Evolutionary conservation across 176 grass and related monocot genomes (phyloP).

Genomic region (Dendrocalamus sinicus): DNA sequence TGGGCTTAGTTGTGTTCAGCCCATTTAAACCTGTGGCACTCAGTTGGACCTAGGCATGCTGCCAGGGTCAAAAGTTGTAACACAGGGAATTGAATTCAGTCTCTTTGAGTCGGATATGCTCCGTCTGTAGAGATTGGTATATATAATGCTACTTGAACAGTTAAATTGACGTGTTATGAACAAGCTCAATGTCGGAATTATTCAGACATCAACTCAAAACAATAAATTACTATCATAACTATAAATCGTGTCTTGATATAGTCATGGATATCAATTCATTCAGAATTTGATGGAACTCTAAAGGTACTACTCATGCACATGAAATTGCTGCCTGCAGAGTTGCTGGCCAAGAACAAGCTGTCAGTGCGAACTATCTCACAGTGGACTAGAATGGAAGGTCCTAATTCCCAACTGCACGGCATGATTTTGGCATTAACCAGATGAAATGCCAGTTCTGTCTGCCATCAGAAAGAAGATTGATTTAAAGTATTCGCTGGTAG

Average conservation of each 20-base stretch:
- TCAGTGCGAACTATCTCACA: background rate
- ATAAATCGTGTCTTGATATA: background rate
- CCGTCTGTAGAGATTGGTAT: background rate
- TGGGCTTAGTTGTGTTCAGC: too few relatives aligned
- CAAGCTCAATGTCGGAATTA: slow-evolving; percentile 16
- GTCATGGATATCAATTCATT: background rate
- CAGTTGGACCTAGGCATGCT: too few relatives aligned
- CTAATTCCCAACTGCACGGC: background rate
- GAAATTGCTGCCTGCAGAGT: background rate
- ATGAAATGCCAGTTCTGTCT: background rate
- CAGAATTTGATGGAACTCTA: background rate
- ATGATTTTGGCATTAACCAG: background rate
- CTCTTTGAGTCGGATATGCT: slow-evolving; percentile 32
- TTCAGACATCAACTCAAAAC: slow-evolving; percentile 6
- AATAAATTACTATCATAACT: background rate
- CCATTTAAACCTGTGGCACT: too few relatives aligned
- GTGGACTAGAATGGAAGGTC: background rate
- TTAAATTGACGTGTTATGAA: background rate
- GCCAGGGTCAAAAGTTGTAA: too few relatives aligned
- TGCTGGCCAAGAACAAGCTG: background rate
- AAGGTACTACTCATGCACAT: background rate
- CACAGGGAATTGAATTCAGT: slow-evolving; percentile 32
- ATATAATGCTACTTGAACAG: background rate
- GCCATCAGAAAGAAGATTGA: background rate
- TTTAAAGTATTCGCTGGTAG: background rate